Conservation (phyloP, 1,139 yeast species). For the Geotrichum cucujoidarum region DNA sequence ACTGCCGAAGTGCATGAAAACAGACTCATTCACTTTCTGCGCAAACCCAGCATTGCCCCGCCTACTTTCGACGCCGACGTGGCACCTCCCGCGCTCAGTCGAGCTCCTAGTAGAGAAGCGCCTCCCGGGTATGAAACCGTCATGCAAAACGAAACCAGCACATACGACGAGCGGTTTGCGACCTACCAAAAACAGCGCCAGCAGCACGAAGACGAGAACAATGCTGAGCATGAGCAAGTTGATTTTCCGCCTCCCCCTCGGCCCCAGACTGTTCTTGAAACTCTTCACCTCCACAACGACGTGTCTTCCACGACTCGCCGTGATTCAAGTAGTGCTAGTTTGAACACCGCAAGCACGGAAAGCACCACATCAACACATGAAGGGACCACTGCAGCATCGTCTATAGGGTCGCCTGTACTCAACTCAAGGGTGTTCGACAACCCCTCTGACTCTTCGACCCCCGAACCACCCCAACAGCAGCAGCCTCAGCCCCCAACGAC, state of each 20-base stretch:
- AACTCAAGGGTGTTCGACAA: too few relatives aligned
- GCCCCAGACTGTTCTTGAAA: not conserved
- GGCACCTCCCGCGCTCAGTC: conserved; percentile 36
- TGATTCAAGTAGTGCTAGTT: not conserved
- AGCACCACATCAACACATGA: not conserved
- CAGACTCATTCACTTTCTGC: conserved; percentile 39
- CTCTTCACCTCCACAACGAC: not conserved
- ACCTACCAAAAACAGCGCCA: not conserved
- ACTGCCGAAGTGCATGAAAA: not conserved
- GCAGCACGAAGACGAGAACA: not conserved
- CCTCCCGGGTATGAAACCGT: conserved; percentile 24
- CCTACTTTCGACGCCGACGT: conserved; percentile 43
- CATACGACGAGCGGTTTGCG: conserved; percentile 5
- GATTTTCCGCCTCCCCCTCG: too few relatives aligned
- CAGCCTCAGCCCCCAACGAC: too few relatives aligned
- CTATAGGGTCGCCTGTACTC: too few relatives aligned
- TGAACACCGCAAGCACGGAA: not conserved
- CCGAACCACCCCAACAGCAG: too few relatives aligned
- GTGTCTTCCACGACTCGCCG: not conserved
- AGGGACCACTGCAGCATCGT: not conserved
- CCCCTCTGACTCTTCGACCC: too few relatives aligned
- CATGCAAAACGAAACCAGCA: conserved; percentile 7
- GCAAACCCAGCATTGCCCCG: conserved; percentile 43
- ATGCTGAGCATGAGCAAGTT: not conserved
- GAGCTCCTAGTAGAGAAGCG: conserved; percentile 17